phyloP scores from a whole-genome alignment of 2,329 filamentous ascomycete species.

The Paecilomyces sp. region DNA sequence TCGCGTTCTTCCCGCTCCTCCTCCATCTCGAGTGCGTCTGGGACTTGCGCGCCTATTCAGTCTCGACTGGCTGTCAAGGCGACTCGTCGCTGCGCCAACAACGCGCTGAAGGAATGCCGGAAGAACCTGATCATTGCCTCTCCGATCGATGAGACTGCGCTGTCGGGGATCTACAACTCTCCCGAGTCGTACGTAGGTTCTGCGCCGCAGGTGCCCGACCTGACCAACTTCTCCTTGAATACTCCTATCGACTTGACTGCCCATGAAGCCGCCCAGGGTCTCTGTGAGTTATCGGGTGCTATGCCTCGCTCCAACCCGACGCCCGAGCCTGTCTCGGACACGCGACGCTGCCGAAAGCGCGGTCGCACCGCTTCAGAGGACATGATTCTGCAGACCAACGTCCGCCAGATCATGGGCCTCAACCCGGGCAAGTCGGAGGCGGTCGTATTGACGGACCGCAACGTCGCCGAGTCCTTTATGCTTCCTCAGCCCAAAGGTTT shows the following conservation, averaged over 20 bases:
- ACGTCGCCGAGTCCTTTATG: slow-evolving; percentile 25
- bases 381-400: slow-evolving; percentile 28
- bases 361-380: slow-evolving; percentile 34
- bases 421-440: slow-evolving; percentile 15
- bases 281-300: slow-evolving; percentile 33
- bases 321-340: slow-evolving; percentile 3
- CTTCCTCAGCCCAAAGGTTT: slow-evolving; percentile 13
- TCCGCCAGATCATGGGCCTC: slow-evolving; percentile 29
- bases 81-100: slow-evolving; percentile 32
- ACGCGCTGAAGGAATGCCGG: slow-evolving; percentile 28
- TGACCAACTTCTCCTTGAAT: slow-evolving; percentile 28
- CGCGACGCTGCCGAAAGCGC: slow-evolving; percentile 29
- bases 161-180: slow-evolving; percentile 26
- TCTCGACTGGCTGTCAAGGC: slow-evolving; percentile 32
- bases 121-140: slow-evolving; percentile 29
- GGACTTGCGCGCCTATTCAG: slow-evolving; percentile 18
- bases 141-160: slow-evolving; percentile 29
- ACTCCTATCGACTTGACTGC: slow-evolving; percentile 20
- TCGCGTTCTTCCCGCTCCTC: slow-evolving; percentile 48
- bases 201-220: slow-evolving; percentile 21
- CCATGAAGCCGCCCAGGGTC: slow-evolving; percentile 33
- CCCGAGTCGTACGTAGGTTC: slow-evolving; percentile 22
- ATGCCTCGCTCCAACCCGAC: slow-evolving; percentile 13
- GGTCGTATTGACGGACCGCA: slow-evolving; percentile 23
- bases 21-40: slow-evolving; percentile 36